Conservation (phyloP, 2,329 filamentous ascomycete genomes). For the Colletotrichum sansevieriae region DNA sequence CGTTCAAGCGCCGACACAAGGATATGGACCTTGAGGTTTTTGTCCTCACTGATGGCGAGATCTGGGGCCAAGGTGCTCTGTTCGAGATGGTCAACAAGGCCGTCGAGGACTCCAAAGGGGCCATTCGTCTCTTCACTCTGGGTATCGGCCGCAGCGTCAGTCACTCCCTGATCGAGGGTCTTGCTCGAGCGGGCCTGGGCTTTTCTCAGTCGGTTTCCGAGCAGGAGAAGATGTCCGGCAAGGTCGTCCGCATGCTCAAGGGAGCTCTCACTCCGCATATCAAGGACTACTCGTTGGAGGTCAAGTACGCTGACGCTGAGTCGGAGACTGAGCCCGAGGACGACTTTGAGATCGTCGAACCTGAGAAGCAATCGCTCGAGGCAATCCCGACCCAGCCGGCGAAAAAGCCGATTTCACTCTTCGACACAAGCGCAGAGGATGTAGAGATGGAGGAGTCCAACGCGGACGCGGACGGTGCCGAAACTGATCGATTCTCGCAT, state of each 20-base stretch:
- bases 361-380: constrained; percentile 46
- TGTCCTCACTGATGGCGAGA: constrained; percentile 68
- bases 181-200: constrained; percentile 67
- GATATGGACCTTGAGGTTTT: constrained; percentile 67
- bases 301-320: constrained; percentile 63
- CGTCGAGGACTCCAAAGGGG: constrained; percentile 54
- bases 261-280: constrained; percentile 76
- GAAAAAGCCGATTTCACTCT: constrained; percentile 69
- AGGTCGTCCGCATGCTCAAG: constrained; percentile 81
- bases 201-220: constrained; percentile 73
- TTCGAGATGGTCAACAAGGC: constrained; percentile 60
- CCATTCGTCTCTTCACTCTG: constrained; percentile 66
- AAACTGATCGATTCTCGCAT: constrained; percentile 56
- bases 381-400: background rate
- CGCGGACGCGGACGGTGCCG: constrained; percentile 43
- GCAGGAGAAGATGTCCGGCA: constrained; percentile 75
- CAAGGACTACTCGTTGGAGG: constrained; percentile 72
- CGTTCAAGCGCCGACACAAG: constrained; percentile 57
- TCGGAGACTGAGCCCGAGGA: constrained; percentile 51
- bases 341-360: constrained; percentile 73
- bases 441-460: constrained; percentile 45
- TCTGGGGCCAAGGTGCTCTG: constrained; percentile 60
- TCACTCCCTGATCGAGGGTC: constrained; percentile 66
- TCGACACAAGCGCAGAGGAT: constrained; percentile 61
- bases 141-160: constrained; percentile 66